Evolutionary conservation across 768 basidiomycete species (phyloP), one percentile per base, ranked within the genome.

Genomic region (Trametopsis cervina): DNA sequence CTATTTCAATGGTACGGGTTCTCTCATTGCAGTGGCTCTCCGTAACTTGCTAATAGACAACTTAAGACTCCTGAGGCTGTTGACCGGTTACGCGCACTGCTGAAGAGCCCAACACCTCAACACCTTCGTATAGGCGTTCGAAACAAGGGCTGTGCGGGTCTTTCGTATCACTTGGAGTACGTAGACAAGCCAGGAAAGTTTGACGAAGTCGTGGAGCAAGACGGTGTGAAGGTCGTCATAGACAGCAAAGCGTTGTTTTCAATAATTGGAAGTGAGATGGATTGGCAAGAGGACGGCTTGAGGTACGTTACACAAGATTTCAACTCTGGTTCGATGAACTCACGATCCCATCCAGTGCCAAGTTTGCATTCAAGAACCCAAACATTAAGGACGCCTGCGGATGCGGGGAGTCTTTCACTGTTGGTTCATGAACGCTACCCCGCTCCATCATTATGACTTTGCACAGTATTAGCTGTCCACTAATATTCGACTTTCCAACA

Each of bases 191-290:
- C 90, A 1, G 89, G 78, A 4, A 86, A 83, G 65, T 97, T 98
- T 58, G 96, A 99, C 69, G 96, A 98, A 62, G 78, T 97, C 15
- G 93, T 98, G 18, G 83, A 91, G 63, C 96, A 98, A 68, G 93
- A 97, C 55, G 95, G 88, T 1, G 90, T 96, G 21, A 78, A 74
- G 55, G 95, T 99, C 39, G 71, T 98, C 53, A 92, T 98, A 63
- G 96, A 99, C 70, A 86, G 84, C 62, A 97, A 94, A 66, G 96
- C 96, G 21, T 68, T 99, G 54, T 98, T 99, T 64, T 92, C 89
- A 50, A 96, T 99, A 57, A 96, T 99, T 52, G 96, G 96, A 42
- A 95, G 91, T 65, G 89, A 89, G 74, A 99, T 99, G 96, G 92
- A 95, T 62, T 99, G 96, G 96, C 76, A 81, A 51, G 96, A 98